Base-by-base conservation (phyloP, 1,284 basidiomycete genomes). In the Mycena sp. region DNA sequence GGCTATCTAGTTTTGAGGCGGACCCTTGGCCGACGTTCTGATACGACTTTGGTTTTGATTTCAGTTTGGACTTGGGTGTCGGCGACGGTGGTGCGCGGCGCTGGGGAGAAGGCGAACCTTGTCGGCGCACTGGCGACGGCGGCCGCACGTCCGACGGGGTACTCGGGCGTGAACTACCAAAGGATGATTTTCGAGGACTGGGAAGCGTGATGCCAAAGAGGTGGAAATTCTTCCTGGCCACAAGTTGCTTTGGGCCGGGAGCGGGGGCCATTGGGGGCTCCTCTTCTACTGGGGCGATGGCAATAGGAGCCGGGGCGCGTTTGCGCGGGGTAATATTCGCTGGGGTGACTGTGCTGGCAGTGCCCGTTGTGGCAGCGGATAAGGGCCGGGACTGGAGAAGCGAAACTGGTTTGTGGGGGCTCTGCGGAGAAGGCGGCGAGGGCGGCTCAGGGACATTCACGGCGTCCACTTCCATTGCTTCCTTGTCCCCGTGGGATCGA, bases 321-420 rank as follows among this genome's bases (percentile, higher is more conserved):
- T 73, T 78, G 17, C 77, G 77, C 6, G 87, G 85, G 12, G 83
- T 85, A 58, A 85, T 78, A 21, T 88, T 88, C 14, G 82, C 79
- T 67, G 84, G 84, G 3, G 87, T 88, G 3, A 83, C 82, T 17
- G 84, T 84, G 1, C 63, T 65, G 11, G 58, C 46, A 17, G 64
- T 58, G 40, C 50, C 56, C 44, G 61, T 56, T 23, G 87, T 89
- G 0, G 84, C 85, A 17, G 85, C 83, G 2, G 90, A 91, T 30
- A 91, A 73, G 4, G 89, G 89, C 7, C 89, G 82, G 19, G 84
- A 87, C 50, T 81, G 83, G 16, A 85, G 75, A 28, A 86, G 82
- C 1, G 81, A 76, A 26, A 78, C 66, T 0, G 86, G 84, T 70
- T 85, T 87, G 46, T 83, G 35, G 1, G 58, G 43, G 32, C 45